phyloP scores from a whole-genome alignment of 345 rosid genomes.

The Zanthoxylum bungeanum region DNA sequence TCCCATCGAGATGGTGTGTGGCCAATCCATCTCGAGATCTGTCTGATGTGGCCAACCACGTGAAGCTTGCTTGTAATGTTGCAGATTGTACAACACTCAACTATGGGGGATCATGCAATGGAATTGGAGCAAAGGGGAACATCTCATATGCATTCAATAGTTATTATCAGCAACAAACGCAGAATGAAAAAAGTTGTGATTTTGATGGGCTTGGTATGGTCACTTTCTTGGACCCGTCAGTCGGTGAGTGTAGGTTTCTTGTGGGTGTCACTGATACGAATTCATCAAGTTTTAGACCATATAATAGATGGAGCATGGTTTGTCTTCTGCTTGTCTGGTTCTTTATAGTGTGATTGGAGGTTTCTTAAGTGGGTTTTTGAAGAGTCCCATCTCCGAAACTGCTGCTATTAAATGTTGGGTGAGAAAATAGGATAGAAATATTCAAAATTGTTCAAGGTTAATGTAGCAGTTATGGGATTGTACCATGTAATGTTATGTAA shows the following conservation, averaged over 20 bases:
- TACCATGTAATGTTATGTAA: slow-evolving; percentile 2
- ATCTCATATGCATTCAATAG: slow-evolving; percentile 94
- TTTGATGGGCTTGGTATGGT: slow-evolving; percentile 91
- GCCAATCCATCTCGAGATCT: slow-evolving; percentile 75
- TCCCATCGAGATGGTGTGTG: slow-evolving; percentile 94
- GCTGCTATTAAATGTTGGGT: slow-evolving; percentile 20
- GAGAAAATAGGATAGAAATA: slow-evolving; percentile 17
- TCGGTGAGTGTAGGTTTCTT: slow-evolving; percentile 87
- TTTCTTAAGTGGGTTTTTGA: slow-evolving; percentile 33
- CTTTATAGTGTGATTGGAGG: slow-evolving; percentile 28
- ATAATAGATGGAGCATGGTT: slow-evolving; percentile 26
- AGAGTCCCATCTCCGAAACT: slow-evolving; percentile 30
- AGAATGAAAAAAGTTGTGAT: slow-evolving; percentile 72
- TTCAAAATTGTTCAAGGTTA: slow-evolving; percentile 18
- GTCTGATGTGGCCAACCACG: slow-evolving; percentile 58
- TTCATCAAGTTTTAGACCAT: slow-evolving; percentile 32
- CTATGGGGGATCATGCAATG: slow-evolving; percentile 86
- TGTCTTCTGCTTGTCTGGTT: slow-evolving; percentile 38
- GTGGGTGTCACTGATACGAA: slow-evolving; percentile 70
- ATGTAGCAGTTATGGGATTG: slow-evolving; percentile 9
- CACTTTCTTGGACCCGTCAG: slow-evolving; percentile 81
- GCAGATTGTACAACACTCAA: slow-evolving; percentile 94
- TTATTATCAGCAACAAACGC: slow-evolving; percentile 87
- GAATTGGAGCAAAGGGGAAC: slow-evolving; percentile 77
- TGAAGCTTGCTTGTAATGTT: slow-evolving; percentile 66